Base-by-base conservation (phyloP, 208 protist genomes). In the Herpetomonas tarakana region DNA sequence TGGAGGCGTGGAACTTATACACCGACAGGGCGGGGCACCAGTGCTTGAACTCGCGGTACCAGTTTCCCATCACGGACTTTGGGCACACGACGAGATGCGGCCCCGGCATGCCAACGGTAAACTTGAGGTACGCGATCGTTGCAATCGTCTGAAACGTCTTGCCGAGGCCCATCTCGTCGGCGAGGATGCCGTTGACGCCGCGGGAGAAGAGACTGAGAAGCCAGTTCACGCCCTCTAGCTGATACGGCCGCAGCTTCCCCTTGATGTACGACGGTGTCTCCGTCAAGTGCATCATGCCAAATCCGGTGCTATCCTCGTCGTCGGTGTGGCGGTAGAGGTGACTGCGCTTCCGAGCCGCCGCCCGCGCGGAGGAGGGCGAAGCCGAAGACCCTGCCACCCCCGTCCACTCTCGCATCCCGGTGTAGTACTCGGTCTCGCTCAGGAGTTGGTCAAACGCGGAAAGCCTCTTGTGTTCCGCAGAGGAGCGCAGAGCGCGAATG, bases 151-250 rank as follows among this genome's bases (percentile, higher is more conserved):
- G 97, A 39, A 99, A 93, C 16, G 91, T 97, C 57, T 97, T 97
- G 16, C 94, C 94, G 14, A 98, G 88, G 25, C 98, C 99, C 98
- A 99, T 99, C 80, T 99, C 98, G 78, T 99, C 99, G 3, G 98
- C 98, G 16, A 99, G 82, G 60, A 99, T 99, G 19, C 97, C 98
- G 72, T 99, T 99, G 58, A 99, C 93, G 46, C 92, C 94, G 57
- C 96, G 85, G 25, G 97, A 88, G 67, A 98, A 98, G 21, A 98
- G 76, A 25, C 86, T 78, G 25, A 99, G 85, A 19, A 99, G 63
- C 99, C 99, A 99, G 68, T 99, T 99, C 4, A 99, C 87, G 7
- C 98, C 99, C 62, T 97, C 87, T 7, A 99, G 41, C 74, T 99
- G 99, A 65, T 99, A 99, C 19, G 91, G 77, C 29, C 97, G 86